Evolutionary conservation across 495 filamentous ascomycete genomes (phyloP).

Genomic region (Beverwykella pulmonaria): DNA sequence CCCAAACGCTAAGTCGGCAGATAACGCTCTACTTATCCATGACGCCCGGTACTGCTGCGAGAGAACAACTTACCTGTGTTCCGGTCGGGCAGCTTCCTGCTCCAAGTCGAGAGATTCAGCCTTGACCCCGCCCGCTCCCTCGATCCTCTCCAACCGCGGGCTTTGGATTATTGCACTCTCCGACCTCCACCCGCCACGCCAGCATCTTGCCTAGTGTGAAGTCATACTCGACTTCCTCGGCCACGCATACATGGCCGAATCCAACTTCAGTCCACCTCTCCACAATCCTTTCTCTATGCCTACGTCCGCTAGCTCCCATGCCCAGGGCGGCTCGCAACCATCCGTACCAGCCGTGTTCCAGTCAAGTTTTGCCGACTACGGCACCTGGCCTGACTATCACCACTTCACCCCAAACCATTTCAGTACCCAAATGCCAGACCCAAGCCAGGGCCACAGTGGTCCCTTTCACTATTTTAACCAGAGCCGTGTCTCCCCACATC

Average conservation of each 20-base stretch:
- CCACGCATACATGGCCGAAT: conserved; percentile 23
- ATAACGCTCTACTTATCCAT: conserved; percentile 13
- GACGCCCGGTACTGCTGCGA: background rate
- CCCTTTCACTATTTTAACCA: conserved; percentile 9
- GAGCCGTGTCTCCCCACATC: background rate
- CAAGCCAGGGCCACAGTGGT: background rate
- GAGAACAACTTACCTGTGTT: background rate
- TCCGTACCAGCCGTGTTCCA: background rate
- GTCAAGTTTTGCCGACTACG: conserved; percentile 10
- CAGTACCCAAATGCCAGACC: conserved; percentile 9
- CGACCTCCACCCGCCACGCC: background rate
- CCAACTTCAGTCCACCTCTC: conserved; percentile 21
- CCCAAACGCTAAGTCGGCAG: conserved; percentile 4
- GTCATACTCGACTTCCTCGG: background rate
- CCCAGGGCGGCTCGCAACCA: background rate
- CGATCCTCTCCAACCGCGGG: background rate
- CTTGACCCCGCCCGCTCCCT: conserved; percentile 1
- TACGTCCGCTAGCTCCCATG: background rate
- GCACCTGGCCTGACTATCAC: conserved; percentile 7
- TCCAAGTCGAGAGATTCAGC: background rate
- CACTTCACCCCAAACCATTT: conserved; percentile 1
- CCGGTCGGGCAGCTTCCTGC: background rate
- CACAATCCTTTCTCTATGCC: conserved; percentile 11
- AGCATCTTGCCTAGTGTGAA: too few species aligned
- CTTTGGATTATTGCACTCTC: background rate